phyloP scores from a whole-genome alignment of 1,139 yeast genomes.

The Taphrina flavorubra region DNA sequence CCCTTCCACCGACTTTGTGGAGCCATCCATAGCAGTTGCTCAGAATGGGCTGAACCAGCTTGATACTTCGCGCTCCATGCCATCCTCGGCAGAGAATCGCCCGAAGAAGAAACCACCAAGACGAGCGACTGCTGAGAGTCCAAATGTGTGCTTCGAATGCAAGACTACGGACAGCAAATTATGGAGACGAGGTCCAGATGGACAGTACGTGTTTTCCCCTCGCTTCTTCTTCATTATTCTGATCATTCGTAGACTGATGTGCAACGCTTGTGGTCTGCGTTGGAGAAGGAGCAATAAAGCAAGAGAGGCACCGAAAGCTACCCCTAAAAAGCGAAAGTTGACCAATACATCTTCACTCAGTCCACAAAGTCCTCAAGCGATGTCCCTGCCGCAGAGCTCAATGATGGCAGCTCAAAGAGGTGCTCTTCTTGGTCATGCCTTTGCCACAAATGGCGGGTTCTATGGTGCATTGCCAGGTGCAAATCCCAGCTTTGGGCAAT shows the following conservation, averaged over 20 bases:
- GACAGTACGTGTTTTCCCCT: slow-evolving; percentile 10
- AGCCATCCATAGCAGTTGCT: slow-evolving; percentile 6
- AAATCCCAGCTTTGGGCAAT: slow-evolving; percentile 18
- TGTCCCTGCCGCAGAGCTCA: slow-evolving; percentile 25
- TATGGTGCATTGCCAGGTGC: slow-evolving; percentile 13
- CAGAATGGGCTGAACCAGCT: slow-evolving; percentile 10
- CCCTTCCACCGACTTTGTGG: slow-evolving; percentile 1
- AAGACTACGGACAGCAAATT: slow-evolving; percentile 33
- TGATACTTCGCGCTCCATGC: slow-evolving; percentile 1
- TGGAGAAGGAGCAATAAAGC: slow-evolving; percentile 28
- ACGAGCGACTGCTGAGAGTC: slow-evolving; percentile 30
- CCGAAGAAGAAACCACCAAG: slow-evolving; percentile 33
- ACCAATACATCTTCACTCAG: slow-evolving; percentile 12
- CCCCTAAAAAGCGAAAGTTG: slow-evolving; percentile 20
- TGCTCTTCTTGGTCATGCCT: slow-evolving; percentile 3
- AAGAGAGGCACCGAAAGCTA: slow-evolving; percentile 17
- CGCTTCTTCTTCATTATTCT: neutral
- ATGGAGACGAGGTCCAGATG: slow-evolving; percentile 33
- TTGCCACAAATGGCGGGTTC: slow-evolving; percentile 2
- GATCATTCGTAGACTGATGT: slow-evolving; percentile 14
- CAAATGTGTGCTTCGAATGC: slow-evolving; percentile 30
- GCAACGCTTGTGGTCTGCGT: slow-evolving; percentile 30
- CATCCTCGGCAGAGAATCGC: slow-evolving; percentile 5
- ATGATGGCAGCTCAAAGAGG: slow-evolving; percentile 33
- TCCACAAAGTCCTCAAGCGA: slow-evolving; percentile 30